A percentile compares a stretch with the other conserved stretches of the same genome.
Evolutionary conservation across 2,329 filamentous ascomycete species (phyloP).

Genomic region (Chaetoscypha palmicola): DNA sequence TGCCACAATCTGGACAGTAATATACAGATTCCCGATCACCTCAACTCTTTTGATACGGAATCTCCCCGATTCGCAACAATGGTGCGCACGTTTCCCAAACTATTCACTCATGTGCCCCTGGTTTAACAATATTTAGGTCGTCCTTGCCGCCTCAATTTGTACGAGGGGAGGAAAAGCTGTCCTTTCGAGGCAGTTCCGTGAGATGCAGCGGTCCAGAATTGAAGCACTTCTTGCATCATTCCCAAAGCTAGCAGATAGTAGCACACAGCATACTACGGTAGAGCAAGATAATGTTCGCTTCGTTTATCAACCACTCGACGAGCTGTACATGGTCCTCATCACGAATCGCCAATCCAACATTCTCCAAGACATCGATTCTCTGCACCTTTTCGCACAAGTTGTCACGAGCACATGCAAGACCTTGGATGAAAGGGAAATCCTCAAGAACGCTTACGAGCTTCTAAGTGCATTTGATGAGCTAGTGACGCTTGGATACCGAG

Average conservation of each 20-base stretch:
- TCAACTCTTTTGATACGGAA: too few species aligned
- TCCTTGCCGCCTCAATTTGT: slow-evolving; percentile 97
- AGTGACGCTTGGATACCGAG: slow-evolving; percentile 88
- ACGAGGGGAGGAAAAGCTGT: slow-evolving; percentile 97
- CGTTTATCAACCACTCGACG: slow-evolving; percentile 97
- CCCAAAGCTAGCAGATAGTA: slow-evolving; percentile 91
- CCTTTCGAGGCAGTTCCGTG: slow-evolving; percentile 93
- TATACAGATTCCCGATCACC: slow-evolving; percentile 9
- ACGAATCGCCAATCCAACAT: slow-evolving; percentile 99
- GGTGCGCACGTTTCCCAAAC: slow-evolving; percentile 7
- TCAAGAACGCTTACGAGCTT: slow-evolving; percentile 91
- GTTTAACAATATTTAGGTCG: slow-evolving; percentile 56
- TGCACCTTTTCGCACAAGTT: slow-evolving; percentile 96
- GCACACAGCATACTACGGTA: slow-evolving; percentile 95
- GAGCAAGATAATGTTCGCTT: slow-evolving; percentile 99
- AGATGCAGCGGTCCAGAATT: slow-evolving; percentile 94
- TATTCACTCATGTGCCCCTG: neutral
- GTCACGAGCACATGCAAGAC: slow-evolving; percentile 95
- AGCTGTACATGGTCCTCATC: slow-evolving; percentile 99
- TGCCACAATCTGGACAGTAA: slow-evolving; percentile 8
- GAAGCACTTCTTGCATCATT: slow-evolving; percentile 96
- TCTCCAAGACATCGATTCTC: slow-evolving; percentile 95
- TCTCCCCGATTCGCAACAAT: too few species aligned
- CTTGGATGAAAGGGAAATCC: slow-evolving; percentile 89
- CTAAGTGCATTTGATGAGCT: slow-evolving; percentile 96